Percentiles rank a stretch among this genome's conserved stretches.
These are phyloP conservation scores for Aspergillus viridinutans DNA, from an alignment of 2,329 filamentous ascomycete genomes.

Conservation along the genomic window DNA sequence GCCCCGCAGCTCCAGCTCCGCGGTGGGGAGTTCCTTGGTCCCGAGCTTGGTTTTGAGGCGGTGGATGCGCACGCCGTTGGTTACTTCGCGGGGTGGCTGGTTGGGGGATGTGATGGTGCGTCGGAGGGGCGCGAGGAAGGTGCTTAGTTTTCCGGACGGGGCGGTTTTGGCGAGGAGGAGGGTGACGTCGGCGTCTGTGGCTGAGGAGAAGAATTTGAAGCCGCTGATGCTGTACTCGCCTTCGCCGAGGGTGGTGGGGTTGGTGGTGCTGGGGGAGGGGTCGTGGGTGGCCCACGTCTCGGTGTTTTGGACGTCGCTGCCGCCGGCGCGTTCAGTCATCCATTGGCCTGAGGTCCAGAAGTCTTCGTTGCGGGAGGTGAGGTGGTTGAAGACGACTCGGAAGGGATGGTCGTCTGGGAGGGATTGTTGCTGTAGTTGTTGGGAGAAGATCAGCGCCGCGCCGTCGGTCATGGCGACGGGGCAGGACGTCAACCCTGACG, in stretches of 20 bases:
- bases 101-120: conserved; percentile 24
- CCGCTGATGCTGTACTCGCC: conserved; percentile 51
- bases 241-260: conserved; percentile 11
- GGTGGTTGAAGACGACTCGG: conserved; percentile 5
- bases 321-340: conserved; percentile 37
- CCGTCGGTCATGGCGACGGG: conserved; percentile 59
- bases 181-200: conserved; percentile 62
- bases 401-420: conserved; percentile 7
- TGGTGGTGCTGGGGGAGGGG: conserved; percentile 16
- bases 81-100: conserved; percentile 37
- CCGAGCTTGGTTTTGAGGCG: conserved; percentile 70
- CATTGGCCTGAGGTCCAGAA: conserved; percentile 37
- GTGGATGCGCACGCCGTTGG: conserved; percentile 63
- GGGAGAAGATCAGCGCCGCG: conserved; percentile 31
- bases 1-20: conserved; percentile 63
- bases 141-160: conserved; percentile 49
- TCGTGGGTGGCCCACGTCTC: conserved; percentile 31
- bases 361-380: conserved; percentile 22
- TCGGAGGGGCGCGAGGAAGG: conserved; percentile 63
- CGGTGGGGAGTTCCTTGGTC: conserved; percentile 65
- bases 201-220: conserved; percentile 69
- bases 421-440: conserved; percentile 9
- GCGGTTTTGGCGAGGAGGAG: conserved; percentile 60
- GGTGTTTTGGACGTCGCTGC: conserved; percentile 32
- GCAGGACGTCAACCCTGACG: conserved; percentile 59